These are phyloP conservation scores for Beverwykella pulmonaria DNA, from an alignment of 495 filamentous ascomycete genomes.

Conservation along the genomic window DNA sequence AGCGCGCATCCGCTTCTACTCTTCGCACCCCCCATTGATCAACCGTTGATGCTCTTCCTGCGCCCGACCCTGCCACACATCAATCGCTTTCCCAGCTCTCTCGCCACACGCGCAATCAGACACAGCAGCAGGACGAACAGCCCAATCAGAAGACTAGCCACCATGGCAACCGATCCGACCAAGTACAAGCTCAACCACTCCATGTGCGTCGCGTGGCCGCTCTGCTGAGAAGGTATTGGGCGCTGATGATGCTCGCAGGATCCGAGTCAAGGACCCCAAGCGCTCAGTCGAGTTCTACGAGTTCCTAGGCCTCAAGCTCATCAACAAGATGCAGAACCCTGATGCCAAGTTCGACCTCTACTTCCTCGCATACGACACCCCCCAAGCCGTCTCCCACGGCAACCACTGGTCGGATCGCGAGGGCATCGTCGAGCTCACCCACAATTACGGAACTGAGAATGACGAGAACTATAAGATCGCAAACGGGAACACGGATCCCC, in stretches of 20 bases:
- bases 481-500: constrained; percentile 87
- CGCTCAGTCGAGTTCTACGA: constrained; percentile 93
- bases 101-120: constrained; percentile 12
- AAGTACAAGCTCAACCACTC: constrained; percentile 44
- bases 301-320: constrained; percentile 83
- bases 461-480: constrained; percentile 79
- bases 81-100: background rate
- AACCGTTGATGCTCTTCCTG: constrained; percentile 23
- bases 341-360: constrained; percentile 90
- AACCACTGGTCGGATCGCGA: constrained; percentile 79
- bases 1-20: background rate
- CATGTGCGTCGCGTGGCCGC: constrained; percentile 16
- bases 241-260: constrained; percentile 56
- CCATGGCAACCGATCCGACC: constrained; percentile 32
- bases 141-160: constrained; percentile 14
- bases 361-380: constrained; percentile 75
- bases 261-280: constrained; percentile 93
- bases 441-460: constrained; percentile 94
- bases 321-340: constrained; percentile 72
- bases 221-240: background rate
- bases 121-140: background rate
- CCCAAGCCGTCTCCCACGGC: constrained; percentile 61
- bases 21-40: background rate
- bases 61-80: constrained; percentile 3
- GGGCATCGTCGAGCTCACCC: constrained; percentile 88